Evolutionary conservation across 2,329 filamentous ascomycete genomes (phyloP).

Genomic region (Colletotrichum nymphaeae): DNA sequence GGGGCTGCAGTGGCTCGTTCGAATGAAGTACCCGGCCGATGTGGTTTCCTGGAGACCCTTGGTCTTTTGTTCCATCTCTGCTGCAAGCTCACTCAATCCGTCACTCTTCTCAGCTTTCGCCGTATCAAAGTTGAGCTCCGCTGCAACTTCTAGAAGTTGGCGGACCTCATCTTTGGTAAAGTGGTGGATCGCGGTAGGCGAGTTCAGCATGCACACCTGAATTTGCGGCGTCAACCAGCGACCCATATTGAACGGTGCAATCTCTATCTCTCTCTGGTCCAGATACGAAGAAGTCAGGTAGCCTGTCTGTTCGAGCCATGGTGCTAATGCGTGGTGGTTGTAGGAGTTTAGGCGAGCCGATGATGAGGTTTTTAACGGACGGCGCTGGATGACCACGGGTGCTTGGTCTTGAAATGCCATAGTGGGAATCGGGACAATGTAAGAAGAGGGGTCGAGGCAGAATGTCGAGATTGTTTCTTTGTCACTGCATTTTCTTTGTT

Average conservation of each 20-base stretch:
- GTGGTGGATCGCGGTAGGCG: fast-evolving
- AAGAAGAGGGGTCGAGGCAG: too few relatives aligned
- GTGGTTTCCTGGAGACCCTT: fast-evolving
- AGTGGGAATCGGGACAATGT: too few relatives aligned
- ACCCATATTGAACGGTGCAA: not conserved
- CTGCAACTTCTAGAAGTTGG: not conserved
- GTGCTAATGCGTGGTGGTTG: not conserved
- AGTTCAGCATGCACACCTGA: not conserved
- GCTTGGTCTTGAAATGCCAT: not conserved
- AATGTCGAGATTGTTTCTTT: fast-evolving
- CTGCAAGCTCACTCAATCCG: not conserved
- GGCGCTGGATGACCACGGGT: not conserved
- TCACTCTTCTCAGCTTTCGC: not conserved
- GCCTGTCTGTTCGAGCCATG: not conserved
- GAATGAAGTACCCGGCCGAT: not conserved
- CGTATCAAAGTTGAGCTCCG: not conserved
- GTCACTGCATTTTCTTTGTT: not conserved
- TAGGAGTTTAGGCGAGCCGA: not conserved
- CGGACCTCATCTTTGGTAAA: not conserved
- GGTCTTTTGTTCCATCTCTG: not conserved
- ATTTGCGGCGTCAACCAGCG: not conserved
- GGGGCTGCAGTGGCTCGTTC: not conserved
- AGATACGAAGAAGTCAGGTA: not conserved
- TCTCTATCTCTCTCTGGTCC: fast-evolving
- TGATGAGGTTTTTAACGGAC: not conserved